Percentiles rank a stretch among this genome's conserved stretches.
Evolutionary conservation across 2,329 filamentous ascomycete species (phyloP).

Genomic region (Hirsutella minnesotensis): DNA sequence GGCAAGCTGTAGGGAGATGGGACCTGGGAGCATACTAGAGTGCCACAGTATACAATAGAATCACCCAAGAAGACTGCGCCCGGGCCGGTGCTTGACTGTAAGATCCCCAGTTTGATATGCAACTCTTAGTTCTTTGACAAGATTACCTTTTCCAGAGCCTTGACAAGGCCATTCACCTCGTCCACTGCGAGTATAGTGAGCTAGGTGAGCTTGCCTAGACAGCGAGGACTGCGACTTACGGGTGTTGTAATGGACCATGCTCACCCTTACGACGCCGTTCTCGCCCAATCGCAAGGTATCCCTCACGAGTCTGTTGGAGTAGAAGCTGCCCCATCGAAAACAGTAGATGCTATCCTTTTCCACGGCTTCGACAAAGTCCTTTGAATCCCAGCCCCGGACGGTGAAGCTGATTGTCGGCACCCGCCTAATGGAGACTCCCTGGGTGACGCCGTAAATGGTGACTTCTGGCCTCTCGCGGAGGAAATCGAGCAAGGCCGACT

Average conservation of each 20-base stretch:
- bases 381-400: conserved; percentile 43
- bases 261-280: conserved; percentile 56
- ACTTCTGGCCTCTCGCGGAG: conserved; percentile 38
- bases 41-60: background rate
- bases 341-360: conserved; percentile 48
- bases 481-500: conserved; percentile 46
- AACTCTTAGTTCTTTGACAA: background rate
- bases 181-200: conserved; percentile 28
- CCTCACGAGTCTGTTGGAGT: conserved; percentile 49
- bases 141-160: conserved; percentile 34
- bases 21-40: background rate
- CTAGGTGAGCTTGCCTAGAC: background rate
- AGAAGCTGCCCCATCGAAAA: conserved; percentile 57
- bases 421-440: conserved; percentile 32
- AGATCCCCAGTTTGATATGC: background rate
- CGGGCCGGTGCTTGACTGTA: too few species aligned
- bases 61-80: background rate
- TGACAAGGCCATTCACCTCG: conserved; percentile 41
- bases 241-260: conserved; percentile 63
- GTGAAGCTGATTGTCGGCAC: conserved; percentile 58
- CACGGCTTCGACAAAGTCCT: conserved; percentile 47
- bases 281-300: conserved; percentile 44
- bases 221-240: conserved; percentile 27
- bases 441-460: conserved; percentile 46
- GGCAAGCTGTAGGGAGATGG: conserved; percentile 22